phyloP scores from a whole-genome alignment of 805 yeast species.

The Kazachstania viticola region DNA sequence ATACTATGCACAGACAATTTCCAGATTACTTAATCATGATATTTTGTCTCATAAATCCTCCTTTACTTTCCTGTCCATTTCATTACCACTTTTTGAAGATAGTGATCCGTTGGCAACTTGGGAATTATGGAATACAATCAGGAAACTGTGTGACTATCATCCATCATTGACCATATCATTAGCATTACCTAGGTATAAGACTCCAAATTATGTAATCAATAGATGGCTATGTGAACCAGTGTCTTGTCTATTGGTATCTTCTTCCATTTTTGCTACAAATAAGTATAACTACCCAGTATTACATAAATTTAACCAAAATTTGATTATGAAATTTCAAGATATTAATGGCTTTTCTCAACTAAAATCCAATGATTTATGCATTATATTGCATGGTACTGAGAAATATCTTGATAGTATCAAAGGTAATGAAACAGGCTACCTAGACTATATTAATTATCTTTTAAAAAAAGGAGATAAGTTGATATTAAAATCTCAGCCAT shows the following conservation, averaged over 20 bases:
- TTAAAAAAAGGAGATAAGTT: slow-evolving; percentile 26
- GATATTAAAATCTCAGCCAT: slow-evolving; percentile 1
- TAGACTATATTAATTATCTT: slow-evolving; percentile 35
- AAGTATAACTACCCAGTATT: slow-evolving; percentile 55
- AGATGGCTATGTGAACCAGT: slow-evolving; percentile 67
- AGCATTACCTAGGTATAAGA: slow-evolving; percentile 54
- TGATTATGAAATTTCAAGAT: slow-evolving; percentile 32
- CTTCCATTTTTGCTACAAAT: slow-evolving; percentile 46
- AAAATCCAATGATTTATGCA: slow-evolving; percentile 19
- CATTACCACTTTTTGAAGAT: slow-evolving; percentile 41
- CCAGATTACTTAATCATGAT: slow-evolving; percentile 18
- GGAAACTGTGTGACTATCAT: slow-evolving; percentile 44
- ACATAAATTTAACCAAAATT: slow-evolving; percentile 43
- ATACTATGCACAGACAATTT: slow-evolving; percentile 35
- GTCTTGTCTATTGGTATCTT: slow-evolving; percentile 42
- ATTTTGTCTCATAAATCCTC: slow-evolving; percentile 23
- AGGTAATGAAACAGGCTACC: slow-evolving; percentile 31
- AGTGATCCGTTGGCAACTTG: slow-evolving; percentile 48
- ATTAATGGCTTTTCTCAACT: slow-evolving; percentile 30
- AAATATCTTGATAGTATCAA: slow-evolving; percentile 25
- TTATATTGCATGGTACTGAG: slow-evolving; percentile 45
- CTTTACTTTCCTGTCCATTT: slow-evolving; percentile 31
- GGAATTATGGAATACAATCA: slow-evolving; percentile 64
- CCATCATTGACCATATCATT: slow-evolving; percentile 54
- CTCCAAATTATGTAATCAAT: slow-evolving; percentile 38